Percentiles rank a stretch among this genome's conserved stretches.
Conservation (phyloP, 306 rosid genomes). For the Citrullus amarus region DNA sequence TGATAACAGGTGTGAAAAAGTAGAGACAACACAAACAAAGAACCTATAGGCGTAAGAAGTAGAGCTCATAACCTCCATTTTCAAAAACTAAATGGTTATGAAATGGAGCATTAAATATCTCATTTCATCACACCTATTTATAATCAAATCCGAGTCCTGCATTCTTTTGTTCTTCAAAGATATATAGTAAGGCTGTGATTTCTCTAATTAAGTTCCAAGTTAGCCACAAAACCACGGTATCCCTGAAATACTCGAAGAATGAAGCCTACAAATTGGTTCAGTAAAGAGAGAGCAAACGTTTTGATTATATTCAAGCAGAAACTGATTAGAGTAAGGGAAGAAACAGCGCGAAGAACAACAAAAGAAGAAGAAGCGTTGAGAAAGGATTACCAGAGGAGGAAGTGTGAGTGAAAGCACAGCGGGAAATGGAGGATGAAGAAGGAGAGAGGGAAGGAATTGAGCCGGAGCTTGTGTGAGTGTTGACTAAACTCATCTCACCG, state of each 20-base stretch:
- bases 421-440: conserved; percentile 21
- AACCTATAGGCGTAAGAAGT: too few species aligned
- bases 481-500: conserved; percentile 28
- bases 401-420: conserved; percentile 16
- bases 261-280: not conserved
- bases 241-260: not conserved
- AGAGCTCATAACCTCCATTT: too few species aligned
- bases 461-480: conserved; percentile 12
- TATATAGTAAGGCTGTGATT: not conserved
- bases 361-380: not conserved
- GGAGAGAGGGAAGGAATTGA: conserved; percentile 20
- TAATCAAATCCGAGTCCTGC: not conserved
- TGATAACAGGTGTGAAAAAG: too few species aligned
- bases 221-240: not conserved
- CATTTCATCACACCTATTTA: not conserved
- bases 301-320: not conserved
- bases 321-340: too few species aligned
- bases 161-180: not conserved
- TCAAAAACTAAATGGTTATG: too few species aligned
- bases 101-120: not conserved
- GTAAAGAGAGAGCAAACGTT: not conserved
- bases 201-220: not conserved
- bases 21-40: too few species aligned
- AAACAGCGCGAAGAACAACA: not conserved
- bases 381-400: conserved; percentile 33